Base-by-base conservation (phyloP, 1,284 basidiomycete species). In the Porodaedalea pini region DNA sequence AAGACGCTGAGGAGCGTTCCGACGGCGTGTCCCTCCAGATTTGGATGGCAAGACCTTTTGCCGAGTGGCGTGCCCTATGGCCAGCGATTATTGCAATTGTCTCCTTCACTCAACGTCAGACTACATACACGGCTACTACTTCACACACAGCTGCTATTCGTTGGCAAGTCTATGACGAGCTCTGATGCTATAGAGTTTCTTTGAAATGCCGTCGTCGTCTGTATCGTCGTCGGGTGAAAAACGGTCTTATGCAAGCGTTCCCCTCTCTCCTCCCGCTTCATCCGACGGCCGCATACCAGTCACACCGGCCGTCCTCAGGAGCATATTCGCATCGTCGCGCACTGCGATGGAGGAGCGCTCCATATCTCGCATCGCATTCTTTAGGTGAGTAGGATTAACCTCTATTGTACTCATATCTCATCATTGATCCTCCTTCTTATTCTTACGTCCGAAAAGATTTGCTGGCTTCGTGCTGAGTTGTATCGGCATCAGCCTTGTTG, bases 301-400 rank as follows among this genome's bases (percentile, higher is more conserved):
- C 23, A 91, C 89, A 0, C 89, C 89, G 10, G 85, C 86, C 2
- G 83, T 88, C 1, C 70, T 92, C 57, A 78, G 89, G 37, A 85
- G 85, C 51, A 92, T 92, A 62, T 92, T 92, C 67, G 83, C 90
- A 25, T 91, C 88, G 8, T 91, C 89, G 25, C 79, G 89, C 10
- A 85, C 86, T 0, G 81, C 85, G 2, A 73, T 84, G 54, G 89
- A 92, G 68, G 89, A 92, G 69, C 81, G 90, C 34, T 84, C 86
- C 0, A 82, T 92, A 51, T 92, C 89, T 37, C 80, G 88, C 13
- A 78, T 89, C 47, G 89, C 90, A 44, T 92, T 92, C 75, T 92
- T 92, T 70, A 80, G 90, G 89, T 87, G 68, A 58, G 67, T 55
- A 53, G 47, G 51, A 7, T 36, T 45, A 29, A 27, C 43, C 37